Evolutionary conservation across 768 basidiomycete species (phyloP), one percentile per base, ranked within the genome.

Genomic region (Suillus sp.): DNA sequence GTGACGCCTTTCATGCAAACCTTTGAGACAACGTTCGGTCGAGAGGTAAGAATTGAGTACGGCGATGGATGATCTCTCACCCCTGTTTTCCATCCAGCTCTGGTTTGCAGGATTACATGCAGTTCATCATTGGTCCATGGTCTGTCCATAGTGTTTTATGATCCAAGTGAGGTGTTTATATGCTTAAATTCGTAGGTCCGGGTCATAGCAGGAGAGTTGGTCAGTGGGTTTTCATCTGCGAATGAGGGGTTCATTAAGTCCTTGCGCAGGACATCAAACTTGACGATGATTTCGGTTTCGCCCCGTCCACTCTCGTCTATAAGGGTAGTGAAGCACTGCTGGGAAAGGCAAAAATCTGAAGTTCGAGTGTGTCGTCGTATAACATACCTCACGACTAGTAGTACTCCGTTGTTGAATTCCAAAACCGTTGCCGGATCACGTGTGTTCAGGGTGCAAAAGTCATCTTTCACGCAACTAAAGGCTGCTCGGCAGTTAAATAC

Each of bases 81-180:
- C 67, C 66, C 43, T 53, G 38, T 35, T 47, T 14, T 35, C 42
- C 48, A 54, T 68, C 37, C 59, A 93, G 92, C 77, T 95, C 20
- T 95, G 93, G 93, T 95, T 95, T 73, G 84, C 86, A n/a, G 86
- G 82, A 27, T 76, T 95, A 37, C 93, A 95, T 70, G 92, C 92
- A 48, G 89, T 95, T 30, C 93, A 95, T 75, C 93, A 95, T 71
- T 95, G 91, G 91, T 92, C 91, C 22, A 93, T 93, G 90, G 91
- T 91, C 71, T 67, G 83, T 68, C 16, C 25, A 32, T 48, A 20
- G 16, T 25, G 20, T 62, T 45, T 64, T n/a, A 43, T 48, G 42
- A 34, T 42, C 22, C 45, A 47, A 16, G 47, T 27, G 11, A n/a
- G 59, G 58, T 30, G 35, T 66, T 43, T 57, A 62, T 45, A 50